Evolutionary conservation across 768 basidiomycete genomes (phyloP), one percentile per base, ranked within the genome.

Genomic region (Steccherinum ochraceum): DNA sequence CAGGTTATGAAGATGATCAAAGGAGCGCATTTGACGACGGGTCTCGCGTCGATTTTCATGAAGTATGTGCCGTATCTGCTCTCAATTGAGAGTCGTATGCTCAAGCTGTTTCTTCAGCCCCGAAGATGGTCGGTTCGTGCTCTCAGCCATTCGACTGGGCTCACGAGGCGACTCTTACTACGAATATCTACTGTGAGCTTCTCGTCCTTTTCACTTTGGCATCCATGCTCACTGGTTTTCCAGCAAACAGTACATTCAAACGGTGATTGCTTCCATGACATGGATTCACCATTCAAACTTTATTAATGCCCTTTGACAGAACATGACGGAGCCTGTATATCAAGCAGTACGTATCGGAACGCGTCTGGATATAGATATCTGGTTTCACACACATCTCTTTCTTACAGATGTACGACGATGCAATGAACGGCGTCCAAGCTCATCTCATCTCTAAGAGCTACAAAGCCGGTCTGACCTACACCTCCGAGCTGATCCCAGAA

Each of bases 131-230:
- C 70, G 66, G 48, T 85, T 81, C 55, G 66, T 82, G 18, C 68
- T 79, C 21, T 83, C 87, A 12, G 79, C 86, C 16, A 88, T 98
- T 55, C 83, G 93, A 12, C 78, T 98, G 19, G 94, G 94, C 23
- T 93, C 93, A 26, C 77, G 93, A 40, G 94, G 86, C 24, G 94
- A 98, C 65, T 93, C 90, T 2, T 97, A 84, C 69, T 98, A 96
- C 62, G 94, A 95, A 65, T 93, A 94, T 62, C 68, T 93, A 13
- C 61, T 93, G 86, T 89, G 54, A 70, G 80, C 30, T 66, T 13
- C n/a, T 10, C n/a, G 19, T 56, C 16, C 5, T 16, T 2, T 27
- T 20, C 35, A 7, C 43, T 4, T 19, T 30, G 23, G n/a, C 10
- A 48, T 12, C 5, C 12, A 30, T 39, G 42, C 50, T 50, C 19